Percentiles rank a stretch among this genome's conserved stretches.
phyloP scores from a whole-genome alignment of 306 rosid species.

The Ceratonia siliqua region DNA sequence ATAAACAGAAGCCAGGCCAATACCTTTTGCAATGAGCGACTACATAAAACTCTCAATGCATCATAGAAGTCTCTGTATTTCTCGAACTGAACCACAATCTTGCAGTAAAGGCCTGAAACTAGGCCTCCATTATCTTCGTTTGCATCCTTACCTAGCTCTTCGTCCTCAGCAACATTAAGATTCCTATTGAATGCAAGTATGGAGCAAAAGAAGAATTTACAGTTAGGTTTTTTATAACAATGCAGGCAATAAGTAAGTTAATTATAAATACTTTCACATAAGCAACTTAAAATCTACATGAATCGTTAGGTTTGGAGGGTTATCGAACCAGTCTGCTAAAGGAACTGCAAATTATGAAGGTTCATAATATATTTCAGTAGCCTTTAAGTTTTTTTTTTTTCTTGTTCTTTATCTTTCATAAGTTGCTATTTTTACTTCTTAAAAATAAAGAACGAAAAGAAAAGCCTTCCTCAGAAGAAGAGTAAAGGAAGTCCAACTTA shows the following conservation, averaged over 20 bases:
- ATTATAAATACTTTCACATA: slow-evolving; percentile 19
- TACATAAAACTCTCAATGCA: slow-evolving; percentile 70
- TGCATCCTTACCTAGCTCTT: slow-evolving; percentile 66
- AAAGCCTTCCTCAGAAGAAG: not conserved
- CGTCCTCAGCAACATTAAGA: slow-evolving; percentile 85
- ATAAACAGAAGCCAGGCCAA: slow-evolving; percentile 10
- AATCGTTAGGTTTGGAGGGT: not conserved
- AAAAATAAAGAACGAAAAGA: not conserved
- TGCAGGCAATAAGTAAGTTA: not conserved
- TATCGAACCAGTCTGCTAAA: not conserved
- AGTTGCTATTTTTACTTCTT: not conserved
- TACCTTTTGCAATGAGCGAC: slow-evolving; percentile 93
- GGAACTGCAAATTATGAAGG: not conserved
- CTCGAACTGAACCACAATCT: slow-evolving; percentile 90
- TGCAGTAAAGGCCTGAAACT: slow-evolving; percentile 86
- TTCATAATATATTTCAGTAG: not conserved
- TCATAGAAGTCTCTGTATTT: slow-evolving; percentile 69
- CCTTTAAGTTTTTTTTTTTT: not conserved
- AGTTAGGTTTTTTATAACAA: slow-evolving; percentile 21
- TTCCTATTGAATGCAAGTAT: slow-evolving; percentile 60
- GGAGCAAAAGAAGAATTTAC: slow-evolving; percentile 25
- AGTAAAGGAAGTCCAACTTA: not conserved
- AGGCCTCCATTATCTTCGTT: slow-evolving; percentile 58
- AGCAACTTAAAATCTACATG: not conserved
- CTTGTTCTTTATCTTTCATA: not conserved